phyloP scores from a whole-genome alignment of 2,329 filamentous ascomycete genomes.

The Aspergillus viridinutans region DNA sequence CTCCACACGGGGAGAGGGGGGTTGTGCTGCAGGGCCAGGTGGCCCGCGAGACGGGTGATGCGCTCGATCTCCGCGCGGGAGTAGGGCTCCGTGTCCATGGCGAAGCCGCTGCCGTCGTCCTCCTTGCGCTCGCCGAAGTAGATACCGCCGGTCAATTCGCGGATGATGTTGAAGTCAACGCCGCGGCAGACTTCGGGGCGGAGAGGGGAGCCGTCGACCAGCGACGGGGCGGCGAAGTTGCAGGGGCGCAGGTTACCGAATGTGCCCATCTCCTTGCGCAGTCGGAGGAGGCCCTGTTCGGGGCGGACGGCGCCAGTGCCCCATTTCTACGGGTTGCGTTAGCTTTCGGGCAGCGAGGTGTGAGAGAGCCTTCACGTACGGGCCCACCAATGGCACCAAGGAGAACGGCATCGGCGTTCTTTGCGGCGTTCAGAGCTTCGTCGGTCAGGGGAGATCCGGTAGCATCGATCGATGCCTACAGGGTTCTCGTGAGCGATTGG shows the following conservation, averaged over 20 bases:
- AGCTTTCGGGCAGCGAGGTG: neutral
- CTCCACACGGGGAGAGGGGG: conserved; percentile 77
- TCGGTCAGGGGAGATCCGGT: conserved; percentile 75
- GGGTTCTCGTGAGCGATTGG: neutral
- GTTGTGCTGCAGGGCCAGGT: conserved; percentile 71
- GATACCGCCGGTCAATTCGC: conserved; percentile 87
- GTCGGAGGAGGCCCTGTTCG: conserved; percentile 83
- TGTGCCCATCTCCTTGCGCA: conserved; percentile 89
- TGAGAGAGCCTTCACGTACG: conserved; percentile 37
- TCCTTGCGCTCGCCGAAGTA: conserved; percentile 92
- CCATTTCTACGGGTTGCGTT: conserved; percentile 62
- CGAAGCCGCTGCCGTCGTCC: conserved; percentile 66
- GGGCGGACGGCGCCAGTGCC: conserved; percentile 82
- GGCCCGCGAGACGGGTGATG: conserved; percentile 74
- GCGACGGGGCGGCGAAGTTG: conserved; percentile 84
- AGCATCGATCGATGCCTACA: conserved; percentile 80
- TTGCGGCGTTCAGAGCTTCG: conserved; percentile 75
- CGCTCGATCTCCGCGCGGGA: conserved; percentile 81
- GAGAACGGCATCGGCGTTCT: conserved; percentile 81
- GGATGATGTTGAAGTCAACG: conserved; percentile 87
- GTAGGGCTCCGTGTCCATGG: conserved; percentile 85
- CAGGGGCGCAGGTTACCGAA: conserved; percentile 96
- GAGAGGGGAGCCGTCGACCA: conserved; percentile 80
- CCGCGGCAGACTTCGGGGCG: conserved; percentile 81
- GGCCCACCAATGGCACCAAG: conserved; percentile 95